A percentile compares a stretch with the other conserved stretches of the same genome.
Conservation (phyloP, 1,284 basidiomycete genomes). For the Farysia itapuensis region DNA sequence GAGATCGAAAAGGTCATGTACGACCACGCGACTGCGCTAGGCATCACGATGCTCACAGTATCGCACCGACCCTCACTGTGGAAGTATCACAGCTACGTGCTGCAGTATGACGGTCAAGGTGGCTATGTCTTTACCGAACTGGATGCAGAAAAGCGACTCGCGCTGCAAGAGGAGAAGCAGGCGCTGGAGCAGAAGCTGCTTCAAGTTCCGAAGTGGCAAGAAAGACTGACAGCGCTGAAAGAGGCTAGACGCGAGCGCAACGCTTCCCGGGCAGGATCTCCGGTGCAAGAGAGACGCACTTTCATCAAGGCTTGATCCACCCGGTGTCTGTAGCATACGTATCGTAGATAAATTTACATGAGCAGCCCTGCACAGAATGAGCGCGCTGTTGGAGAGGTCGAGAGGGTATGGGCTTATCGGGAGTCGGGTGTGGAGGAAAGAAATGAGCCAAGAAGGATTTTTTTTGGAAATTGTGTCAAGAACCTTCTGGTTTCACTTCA, state of each 20-base stretch:
- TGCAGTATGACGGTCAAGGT: conserved; percentile 68
- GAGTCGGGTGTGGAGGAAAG: too few relatives aligned
- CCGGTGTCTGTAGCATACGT: too few relatives aligned
- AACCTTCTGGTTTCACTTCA: too few relatives aligned
- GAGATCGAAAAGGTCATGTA: conserved; percentile 94
- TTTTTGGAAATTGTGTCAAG: too few relatives aligned
- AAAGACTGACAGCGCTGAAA: conserved; percentile 73
- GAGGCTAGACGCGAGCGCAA: conserved; percentile 38
- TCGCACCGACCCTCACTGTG: conserved; percentile 74
- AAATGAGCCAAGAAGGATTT: too few relatives aligned
- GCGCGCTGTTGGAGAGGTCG: too few relatives aligned
- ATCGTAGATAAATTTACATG: too few relatives aligned
- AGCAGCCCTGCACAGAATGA: too few relatives aligned
- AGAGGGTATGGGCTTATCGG: too few relatives aligned
- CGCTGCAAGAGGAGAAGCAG: conserved; percentile 86
- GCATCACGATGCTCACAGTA: conserved; percentile 60
- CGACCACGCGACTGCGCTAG: conserved; percentile 75
- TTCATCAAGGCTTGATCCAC: conserved; percentile 6
- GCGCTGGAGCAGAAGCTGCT: conserved; percentile 58
- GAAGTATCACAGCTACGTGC: conserved; percentile 87
- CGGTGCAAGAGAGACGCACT: conserved; percentile 11
- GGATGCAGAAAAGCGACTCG: conserved; percentile 85
- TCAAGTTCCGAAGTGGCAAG: conserved; percentile 75
- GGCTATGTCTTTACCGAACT: conserved; percentile 76
- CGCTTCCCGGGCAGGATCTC: conserved; percentile 4